Evolutionary conservation across 208 protist genomes (phyloP), one percentile per base, ranked within the genome.

Genomic region (Trypanosoma vivax): DNA sequence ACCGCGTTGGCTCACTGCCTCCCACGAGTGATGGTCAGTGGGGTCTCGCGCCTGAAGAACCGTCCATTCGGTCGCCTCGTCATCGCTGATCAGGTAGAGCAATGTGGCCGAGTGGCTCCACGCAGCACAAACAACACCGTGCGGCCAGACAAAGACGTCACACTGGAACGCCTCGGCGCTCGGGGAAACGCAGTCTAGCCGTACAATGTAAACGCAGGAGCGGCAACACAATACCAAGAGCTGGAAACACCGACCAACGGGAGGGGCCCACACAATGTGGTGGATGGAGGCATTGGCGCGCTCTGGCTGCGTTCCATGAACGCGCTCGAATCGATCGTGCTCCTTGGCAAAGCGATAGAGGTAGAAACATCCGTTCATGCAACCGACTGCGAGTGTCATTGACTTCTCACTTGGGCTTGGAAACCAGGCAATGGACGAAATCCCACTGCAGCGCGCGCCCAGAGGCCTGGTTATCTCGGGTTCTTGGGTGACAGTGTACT

Each of bases 341-440:
- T 82, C 80, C 27, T 83, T 88, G 21, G 69, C 49, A 63, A 77
- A 89, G 28, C 76, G 70, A 41, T 87, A 89, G 10, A 94, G 67
- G 29, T 77, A 85, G 43, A 83, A 89, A 50, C 67, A 64, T 9
- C 88, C 88, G 13, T 83, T 83, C 13, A 90, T 73, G 35, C 73
- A 77, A 19, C 88, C 88, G 18, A 86, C 73, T 28, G 84, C 83
- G 10, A 94, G 64, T 25, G 88, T 91, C 81, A 90, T 88, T 5
- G 70, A 76, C 23, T 70, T 54, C 66, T 90, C 83, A 37, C 66
- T 69, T 0, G 73, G 65, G 28, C 83, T 84, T 19, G 88, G 83
- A 59, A 91, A 94, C 82, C 83, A 94, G 6, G 81, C 72, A 40
- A 92, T 83, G 27, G 83, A 71, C 2, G 81, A 86, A 46, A 94